phyloP scores from a whole-genome alignment of 2,329 filamentous ascomycete genomes.

The Fusarium tuaranense region DNA sequence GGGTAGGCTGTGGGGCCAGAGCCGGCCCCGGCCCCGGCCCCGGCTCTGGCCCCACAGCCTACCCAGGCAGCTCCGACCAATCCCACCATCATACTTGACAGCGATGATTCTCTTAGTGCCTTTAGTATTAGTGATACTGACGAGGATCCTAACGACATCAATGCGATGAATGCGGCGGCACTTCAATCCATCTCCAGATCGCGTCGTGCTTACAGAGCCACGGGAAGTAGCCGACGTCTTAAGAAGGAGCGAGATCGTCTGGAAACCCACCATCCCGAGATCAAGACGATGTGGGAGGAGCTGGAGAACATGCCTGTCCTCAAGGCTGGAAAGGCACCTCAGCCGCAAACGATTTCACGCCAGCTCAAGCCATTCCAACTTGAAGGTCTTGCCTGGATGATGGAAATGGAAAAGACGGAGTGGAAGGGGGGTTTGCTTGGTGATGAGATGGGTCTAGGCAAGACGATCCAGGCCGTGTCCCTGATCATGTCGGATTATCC shows the following conservation, averaged over 20 bases:
- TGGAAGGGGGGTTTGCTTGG: conserved; percentile 93
- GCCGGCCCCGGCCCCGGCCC: background rate
- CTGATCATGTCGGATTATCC: conserved; percentile 98
- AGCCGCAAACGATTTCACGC: conserved; percentile 80
- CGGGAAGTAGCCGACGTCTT: conserved; percentile 41
- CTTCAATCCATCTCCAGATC: conserved; percentile 37
- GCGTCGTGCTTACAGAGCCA: conserved; percentile 51
- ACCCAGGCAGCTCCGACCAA: background rate
- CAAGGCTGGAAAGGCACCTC: conserved; percentile 58
- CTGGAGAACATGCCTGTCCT: conserved; percentile 77
- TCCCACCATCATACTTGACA: background rate
- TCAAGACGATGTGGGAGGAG: conserved; percentile 87
- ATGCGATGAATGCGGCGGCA: conserved; percentile 16
- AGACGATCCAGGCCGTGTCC: conserved; percentile 98
- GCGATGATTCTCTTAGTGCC: background rate
- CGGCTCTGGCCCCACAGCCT: background rate
- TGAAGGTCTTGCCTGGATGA: conserved; percentile 95
- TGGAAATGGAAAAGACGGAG: conserved; percentile 83
- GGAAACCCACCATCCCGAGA: conserved; percentile 80
- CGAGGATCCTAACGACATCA: conserved; percentile 5
- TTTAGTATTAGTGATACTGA: conserved; percentile 40
- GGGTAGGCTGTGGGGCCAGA: too few relatives aligned
- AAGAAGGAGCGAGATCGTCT: conserved; percentile 72
- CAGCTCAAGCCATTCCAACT: conserved; percentile 94
- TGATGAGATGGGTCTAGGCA: conserved; percentile 99